Evolutionary conservation across 2,329 filamentous ascomycete genomes (phyloP).

Genomic region (Zasmidium cellare): DNA sequence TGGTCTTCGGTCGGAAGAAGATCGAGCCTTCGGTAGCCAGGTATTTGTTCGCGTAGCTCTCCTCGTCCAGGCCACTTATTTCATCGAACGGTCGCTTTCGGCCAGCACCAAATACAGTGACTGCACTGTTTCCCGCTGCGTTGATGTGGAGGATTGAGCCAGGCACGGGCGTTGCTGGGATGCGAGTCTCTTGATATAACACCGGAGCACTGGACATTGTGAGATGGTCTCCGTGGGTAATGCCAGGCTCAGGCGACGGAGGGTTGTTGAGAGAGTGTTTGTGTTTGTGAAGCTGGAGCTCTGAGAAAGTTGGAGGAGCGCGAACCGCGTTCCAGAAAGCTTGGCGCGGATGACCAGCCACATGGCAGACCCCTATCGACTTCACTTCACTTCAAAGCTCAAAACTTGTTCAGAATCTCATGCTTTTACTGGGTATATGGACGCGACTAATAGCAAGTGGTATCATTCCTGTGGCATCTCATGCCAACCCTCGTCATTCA

Average conservation of each 20-base stretch:
- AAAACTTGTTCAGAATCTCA: no score
- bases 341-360: not conserved
- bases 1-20: conserved; percentile 76
- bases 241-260: not conserved
- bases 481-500: no score
- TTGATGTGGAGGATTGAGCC: conserved; percentile 65
- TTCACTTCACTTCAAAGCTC: no score
- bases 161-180: conserved; percentile 24
- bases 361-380: no score
- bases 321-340: not conserved
- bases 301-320: not conserved
- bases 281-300: not conserved
- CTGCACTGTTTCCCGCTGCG: conserved; percentile 60
- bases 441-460: not conserved
- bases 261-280: not conserved
- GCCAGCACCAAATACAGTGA: conserved; percentile 38
- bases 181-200: conserved; percentile 30
- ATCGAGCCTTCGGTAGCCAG: conserved; percentile 78
- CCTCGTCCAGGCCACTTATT: conserved; percentile 62
- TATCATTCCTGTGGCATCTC: not conserved
- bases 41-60: conserved; percentile 68
- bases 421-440: not conserved
- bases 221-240: not conserved
- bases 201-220: conserved; percentile 25
- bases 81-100: conserved; percentile 40